Evolutionary conservation across 805 yeast genomes (phyloP).

Genomic region (Torulaspora franciscae): DNA sequence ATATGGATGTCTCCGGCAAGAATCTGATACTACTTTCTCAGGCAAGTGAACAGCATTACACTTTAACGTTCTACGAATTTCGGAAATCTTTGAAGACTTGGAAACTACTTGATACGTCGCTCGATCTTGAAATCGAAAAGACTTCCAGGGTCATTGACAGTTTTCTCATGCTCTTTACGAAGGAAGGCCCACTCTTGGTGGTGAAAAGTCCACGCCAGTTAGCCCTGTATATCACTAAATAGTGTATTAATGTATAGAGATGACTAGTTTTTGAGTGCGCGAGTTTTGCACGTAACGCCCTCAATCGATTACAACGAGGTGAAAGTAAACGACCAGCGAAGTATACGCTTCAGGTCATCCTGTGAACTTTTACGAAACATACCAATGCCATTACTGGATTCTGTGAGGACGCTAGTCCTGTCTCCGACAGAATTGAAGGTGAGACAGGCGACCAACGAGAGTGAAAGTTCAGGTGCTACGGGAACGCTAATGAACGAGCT

Average conservation of each 20-base stretch:
- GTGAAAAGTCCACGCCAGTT: slow-evolving; percentile 5
- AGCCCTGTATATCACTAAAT: slow-evolving; percentile 1
- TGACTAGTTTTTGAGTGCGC: background rate
- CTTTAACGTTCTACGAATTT: slow-evolving; percentile 1
- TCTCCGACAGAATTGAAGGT: slow-evolving; percentile 38
- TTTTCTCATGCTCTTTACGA: slow-evolving; percentile 4
- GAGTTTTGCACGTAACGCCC: background rate
- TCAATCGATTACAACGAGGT: background rate
- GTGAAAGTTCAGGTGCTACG: slow-evolving; percentile 52
- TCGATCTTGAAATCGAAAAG: background rate
- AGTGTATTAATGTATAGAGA: background rate
- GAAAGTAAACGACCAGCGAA: background rate
- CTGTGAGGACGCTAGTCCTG: slow-evolving; percentile 32
- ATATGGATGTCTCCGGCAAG: slow-evolving; percentile 17
- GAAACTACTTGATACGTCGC: slow-evolving; percentile 2
- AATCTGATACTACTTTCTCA: slow-evolving; percentile 1
- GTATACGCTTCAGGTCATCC: background rate
- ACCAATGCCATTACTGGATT: slow-evolving; percentile 29
- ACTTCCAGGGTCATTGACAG: background rate
- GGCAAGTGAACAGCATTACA: background rate
- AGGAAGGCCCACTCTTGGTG: slow-evolving; percentile 2
- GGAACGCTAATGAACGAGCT: slow-evolving; percentile 52
- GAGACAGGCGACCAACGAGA: slow-evolving; percentile 45
- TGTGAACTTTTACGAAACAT: background rate
- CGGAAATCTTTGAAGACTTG: slow-evolving; percentile 14